These are phyloP conservation scores for Pestalotiopsis sp. DNA, from an alignment of 2,329 filamentous ascomycete species.

Conservation along the genomic window DNA sequence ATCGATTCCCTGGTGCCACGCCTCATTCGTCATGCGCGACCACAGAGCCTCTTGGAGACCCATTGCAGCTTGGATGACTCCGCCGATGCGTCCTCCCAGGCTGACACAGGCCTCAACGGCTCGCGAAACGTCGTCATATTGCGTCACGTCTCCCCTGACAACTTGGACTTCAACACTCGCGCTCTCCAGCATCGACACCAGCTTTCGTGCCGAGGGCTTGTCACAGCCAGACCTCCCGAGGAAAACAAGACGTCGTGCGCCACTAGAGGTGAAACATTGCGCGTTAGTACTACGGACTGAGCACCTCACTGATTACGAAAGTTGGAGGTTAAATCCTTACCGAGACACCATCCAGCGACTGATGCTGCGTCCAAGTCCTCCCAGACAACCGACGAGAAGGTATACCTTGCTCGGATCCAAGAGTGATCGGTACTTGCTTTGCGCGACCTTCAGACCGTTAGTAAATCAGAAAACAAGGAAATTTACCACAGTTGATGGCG, in stretches of 20 bases:
- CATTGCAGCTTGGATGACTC: constrained; percentile 9
- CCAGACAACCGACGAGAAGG: constrained; percentile 15
- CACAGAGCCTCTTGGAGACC: constrained; percentile 26
- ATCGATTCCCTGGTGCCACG: constrained; percentile 26
- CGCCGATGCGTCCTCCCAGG: neutral
- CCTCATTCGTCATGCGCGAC: constrained; percentile 24
- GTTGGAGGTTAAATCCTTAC: too few relatives aligned
- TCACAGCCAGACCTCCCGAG: constrained; percentile 24
- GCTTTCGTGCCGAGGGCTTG: constrained; percentile 19
- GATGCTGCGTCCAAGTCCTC: constrained; percentile 30
- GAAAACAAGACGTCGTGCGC: constrained; percentile 27
- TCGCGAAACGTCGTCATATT: neutral
- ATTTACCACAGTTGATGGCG: neutral
- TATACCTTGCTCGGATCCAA: constrained; percentile 4
- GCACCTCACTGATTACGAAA: too few relatives aligned
- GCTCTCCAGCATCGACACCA: constrained; percentile 17
- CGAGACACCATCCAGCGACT: constrained; percentile 26
- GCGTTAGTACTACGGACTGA: too few relatives aligned
- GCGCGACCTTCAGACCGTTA: neutral
- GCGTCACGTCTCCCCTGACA: constrained; percentile 21
- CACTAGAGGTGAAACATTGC: constrained; percentile 7
- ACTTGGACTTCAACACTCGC: constrained; percentile 22
- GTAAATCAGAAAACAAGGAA: neutral
- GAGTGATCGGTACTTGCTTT: neutral
- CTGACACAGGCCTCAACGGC: neutral